These are phyloP conservation scores for Sonneratia alba DNA, from an alignment of 345 rosid genomes.

Conservation along the genomic window DNA sequence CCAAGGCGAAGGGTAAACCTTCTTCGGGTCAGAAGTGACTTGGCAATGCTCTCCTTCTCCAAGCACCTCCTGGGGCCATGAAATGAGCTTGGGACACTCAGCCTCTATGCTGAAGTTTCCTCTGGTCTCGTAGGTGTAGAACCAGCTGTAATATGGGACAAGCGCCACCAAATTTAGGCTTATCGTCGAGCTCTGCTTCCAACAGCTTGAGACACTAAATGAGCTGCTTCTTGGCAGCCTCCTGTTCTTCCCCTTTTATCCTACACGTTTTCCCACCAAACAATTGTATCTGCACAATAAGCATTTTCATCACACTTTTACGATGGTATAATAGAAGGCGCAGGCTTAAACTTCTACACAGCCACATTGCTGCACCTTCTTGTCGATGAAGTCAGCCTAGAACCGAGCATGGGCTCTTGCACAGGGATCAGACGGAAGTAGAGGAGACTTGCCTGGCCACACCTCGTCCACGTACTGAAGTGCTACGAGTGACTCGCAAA, in stretches of 20 bases:
- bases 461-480: not conserved
- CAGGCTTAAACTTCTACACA: not conserved
- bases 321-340: too few species aligned
- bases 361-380: not conserved
- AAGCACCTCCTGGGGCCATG: constrained; percentile 16
- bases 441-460: not conserved
- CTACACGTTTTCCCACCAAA: not conserved
- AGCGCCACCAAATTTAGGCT: constrained; percentile 5
- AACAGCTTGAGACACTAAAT: constrained; percentile 1
- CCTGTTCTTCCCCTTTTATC: not conserved
- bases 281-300: not conserved
- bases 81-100: constrained; percentile 4
- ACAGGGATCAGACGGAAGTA: constrained; percentile 7
- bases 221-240: not conserved
- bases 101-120: constrained; percentile 7
- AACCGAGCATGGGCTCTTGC: not conserved
- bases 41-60: constrained; percentile 22
- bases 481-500: constrained; percentile 2
- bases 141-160: not conserved
- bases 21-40: constrained; percentile 15
- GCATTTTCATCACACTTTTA: not conserved
- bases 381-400: not conserved
- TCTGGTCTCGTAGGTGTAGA: constrained; percentile 4
- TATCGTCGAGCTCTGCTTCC: constrained; percentile 8
- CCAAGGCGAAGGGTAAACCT: constrained; percentile 8